Base-by-base conservation (phyloP, 306 rosid genomes). In the Rubus idaeus region DNA sequence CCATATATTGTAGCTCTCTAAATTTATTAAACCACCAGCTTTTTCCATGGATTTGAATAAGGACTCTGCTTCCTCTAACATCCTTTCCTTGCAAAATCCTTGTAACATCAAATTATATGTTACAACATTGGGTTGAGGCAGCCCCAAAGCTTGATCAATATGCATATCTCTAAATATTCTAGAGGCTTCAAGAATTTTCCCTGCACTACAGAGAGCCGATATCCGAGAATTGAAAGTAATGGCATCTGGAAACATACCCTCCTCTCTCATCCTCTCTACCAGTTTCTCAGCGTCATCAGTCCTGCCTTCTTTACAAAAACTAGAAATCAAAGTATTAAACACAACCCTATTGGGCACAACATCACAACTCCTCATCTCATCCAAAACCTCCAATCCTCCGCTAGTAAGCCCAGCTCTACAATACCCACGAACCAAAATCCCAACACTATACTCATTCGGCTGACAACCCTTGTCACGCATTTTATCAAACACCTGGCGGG, bases 91-190 rank as follows among this genome's bases (percentile, higher is more conserved):
- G 79, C 93, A 95, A 78, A 91, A 90, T 21, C 96, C 97, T 77
- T 85, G 87, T 3, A 94, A 89, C 94, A 91, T 89, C 85, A 90
- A 75, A 83, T 92, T 95, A 80, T 74, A 88, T 16, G 97, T 95
- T 2, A 90, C 49, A 2, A 71, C 74, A 77, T 92, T 92, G 3
- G 98, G 98, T 79, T 42, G 89, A 1, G 98, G 97, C 76, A 95
- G 87, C 58, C 96, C 96, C 80, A 92, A 75, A 18, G 83, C 93
- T 69, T 85, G 85, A 75, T 90, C 97, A 56, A 86, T 78, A 73
- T 86, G 91, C 98, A 95, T 90, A 83, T 95, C 98, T 61, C 96
- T 86, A 76, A 92, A 92, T 75, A 95, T 95, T 75, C 96, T 92
- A 2, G 96, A 95, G 3, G 97, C 97, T 83, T 95, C 97, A 10